phyloP scores from a whole-genome alignment of 2,329 filamentous ascomycete species.

The Botryosphaeria dothidea region DNA sequence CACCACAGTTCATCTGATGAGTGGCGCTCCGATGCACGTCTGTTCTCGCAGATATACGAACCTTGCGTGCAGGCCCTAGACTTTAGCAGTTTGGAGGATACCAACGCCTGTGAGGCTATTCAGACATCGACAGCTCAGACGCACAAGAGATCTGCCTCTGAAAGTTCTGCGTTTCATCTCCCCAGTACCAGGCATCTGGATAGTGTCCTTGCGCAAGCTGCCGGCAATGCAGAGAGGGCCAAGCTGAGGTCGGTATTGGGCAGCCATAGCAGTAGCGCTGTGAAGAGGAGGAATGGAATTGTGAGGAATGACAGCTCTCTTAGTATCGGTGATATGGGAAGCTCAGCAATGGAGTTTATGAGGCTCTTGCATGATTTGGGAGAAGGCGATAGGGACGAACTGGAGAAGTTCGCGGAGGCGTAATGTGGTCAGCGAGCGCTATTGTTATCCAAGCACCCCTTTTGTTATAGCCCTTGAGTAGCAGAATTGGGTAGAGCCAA shows the following conservation, averaged over 20 bases:
- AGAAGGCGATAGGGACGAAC: constrained; percentile 32
- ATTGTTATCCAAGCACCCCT: background rate
- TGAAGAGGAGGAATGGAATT: constrained; percentile 23
- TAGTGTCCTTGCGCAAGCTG: background rate
- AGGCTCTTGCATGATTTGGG: constrained; percentile 39
- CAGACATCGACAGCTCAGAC: background rate
- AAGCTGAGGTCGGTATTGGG: background rate
- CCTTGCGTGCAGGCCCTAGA: constrained; percentile 28
- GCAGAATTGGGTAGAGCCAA: background rate
- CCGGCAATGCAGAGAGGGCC: background rate
- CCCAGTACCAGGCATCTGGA: background rate
- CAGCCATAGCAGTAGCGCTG: background rate
- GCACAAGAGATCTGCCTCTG: background rate
- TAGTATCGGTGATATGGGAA: constrained; percentile 33
- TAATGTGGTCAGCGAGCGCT: background rate
- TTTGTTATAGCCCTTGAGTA: background rate
- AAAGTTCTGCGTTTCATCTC: background rate
- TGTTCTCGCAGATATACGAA: constrained; percentile 39
- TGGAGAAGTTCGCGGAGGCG: constrained; percentile 20
- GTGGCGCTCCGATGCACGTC: constrained; percentile 26
- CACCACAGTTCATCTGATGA: constrained; percentile 5
- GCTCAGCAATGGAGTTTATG: constrained; percentile 38
- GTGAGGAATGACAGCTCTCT: constrained; percentile 35
- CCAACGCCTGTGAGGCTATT: background rate
- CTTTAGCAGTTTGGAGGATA: constrained; percentile 9